A percentile compares a stretch with the other conserved stretches of the same genome.
Evolutionary conservation across 768 basidiomycete species (phyloP).

Genomic region (Fistulinella prunicolor): DNA sequence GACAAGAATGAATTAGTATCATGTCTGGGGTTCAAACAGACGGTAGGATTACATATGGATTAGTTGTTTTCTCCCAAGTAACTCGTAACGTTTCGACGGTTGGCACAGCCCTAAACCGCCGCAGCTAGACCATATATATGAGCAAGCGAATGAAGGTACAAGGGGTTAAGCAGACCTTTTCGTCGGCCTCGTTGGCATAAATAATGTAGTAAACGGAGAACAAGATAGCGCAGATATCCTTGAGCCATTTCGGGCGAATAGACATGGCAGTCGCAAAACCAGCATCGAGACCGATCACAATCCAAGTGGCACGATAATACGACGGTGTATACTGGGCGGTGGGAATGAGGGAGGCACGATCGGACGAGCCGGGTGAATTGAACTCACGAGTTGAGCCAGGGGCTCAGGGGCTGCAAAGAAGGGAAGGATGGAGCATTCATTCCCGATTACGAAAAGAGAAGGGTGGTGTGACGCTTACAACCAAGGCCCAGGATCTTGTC

Average conservation of each 20-base stretch:
- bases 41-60: slow-evolving; percentile 70
- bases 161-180: slow-evolving; percentile 64
- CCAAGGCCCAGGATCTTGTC: slow-evolving; percentile 83
- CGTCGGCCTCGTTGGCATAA: slow-evolving; percentile 88
- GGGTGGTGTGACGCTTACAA: slow-evolving; percentile 40
- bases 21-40: slow-evolving; percentile 10
- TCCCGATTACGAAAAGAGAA: background rate
- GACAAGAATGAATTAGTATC: slow-evolving; percentile 8
- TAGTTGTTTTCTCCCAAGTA: slow-evolving; percentile 96
- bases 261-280: slow-evolving; percentile 96
- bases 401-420: slow-evolving; percentile 80
- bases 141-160: background rate
- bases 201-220: slow-evolving; percentile 90
- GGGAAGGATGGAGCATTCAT: background rate
- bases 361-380: background rate
- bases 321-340: slow-evolving; percentile 75
- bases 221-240: slow-evolving; percentile 79
- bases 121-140: slow-evolving; percentile 52
- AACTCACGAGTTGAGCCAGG: slow-evolving; percentile 75
- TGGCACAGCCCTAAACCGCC: slow-evolving; percentile 87
- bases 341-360: slow-evolving; percentile 4
- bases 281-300: slow-evolving; percentile 91
- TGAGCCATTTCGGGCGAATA: slow-evolving; percentile 87
- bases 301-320: slow-evolving; percentile 96
- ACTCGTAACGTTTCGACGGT: slow-evolving; percentile 94